A percentile compares a stretch with the other conserved stretches of the same genome.
phyloP scores from a whole-genome alignment of 768 basidiomycete genomes.

The Megacollybia marginata region DNA sequence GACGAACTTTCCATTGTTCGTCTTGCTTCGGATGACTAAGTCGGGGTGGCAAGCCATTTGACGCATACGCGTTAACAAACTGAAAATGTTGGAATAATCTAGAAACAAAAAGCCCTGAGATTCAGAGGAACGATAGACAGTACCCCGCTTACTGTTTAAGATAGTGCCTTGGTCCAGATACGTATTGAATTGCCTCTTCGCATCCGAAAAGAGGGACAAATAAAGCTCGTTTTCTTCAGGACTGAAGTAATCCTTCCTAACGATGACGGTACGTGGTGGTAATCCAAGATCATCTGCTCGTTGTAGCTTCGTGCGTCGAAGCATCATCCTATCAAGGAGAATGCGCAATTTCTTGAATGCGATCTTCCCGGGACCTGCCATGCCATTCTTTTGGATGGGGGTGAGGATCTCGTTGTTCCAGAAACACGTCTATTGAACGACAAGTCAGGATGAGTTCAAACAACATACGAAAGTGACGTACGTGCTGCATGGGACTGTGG shows the following conservation, averaged over 20 bases:
- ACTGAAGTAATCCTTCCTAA: conserved; percentile 89
- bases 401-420: conserved; percentile 97
- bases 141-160: conserved; percentile 66
- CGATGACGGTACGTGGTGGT: conserved; percentile 85
- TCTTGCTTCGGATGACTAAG: conserved; percentile 84
- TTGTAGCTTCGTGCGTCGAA: conserved; percentile 89
- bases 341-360: conserved; percentile 93
- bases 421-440: conserved; percentile 64
- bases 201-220: conserved; percentile 84
- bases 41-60: conserved; percentile 96
- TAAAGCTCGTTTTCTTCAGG: conserved; percentile 97
- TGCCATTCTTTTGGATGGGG: conserved; percentile 89
- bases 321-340: conserved; percentile 91
- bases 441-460: not conserved
- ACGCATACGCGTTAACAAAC: conserved; percentile 90
- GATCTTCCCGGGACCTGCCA: conserved; percentile 65
- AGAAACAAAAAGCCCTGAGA: not conserved
- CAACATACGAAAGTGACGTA: conserved; percentile 21
- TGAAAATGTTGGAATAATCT: conserved; percentile 91
- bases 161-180: conserved; percentile 88
- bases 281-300: conserved; percentile 93
- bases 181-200: conserved; percentile 86
- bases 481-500: conserved; percentile 81
- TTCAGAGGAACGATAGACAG: not conserved
- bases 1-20: conserved; percentile 56